Base-by-base conservation (phyloP, 1,284 basidiomycete genomes). In the Testicularia cyperi region DNA sequence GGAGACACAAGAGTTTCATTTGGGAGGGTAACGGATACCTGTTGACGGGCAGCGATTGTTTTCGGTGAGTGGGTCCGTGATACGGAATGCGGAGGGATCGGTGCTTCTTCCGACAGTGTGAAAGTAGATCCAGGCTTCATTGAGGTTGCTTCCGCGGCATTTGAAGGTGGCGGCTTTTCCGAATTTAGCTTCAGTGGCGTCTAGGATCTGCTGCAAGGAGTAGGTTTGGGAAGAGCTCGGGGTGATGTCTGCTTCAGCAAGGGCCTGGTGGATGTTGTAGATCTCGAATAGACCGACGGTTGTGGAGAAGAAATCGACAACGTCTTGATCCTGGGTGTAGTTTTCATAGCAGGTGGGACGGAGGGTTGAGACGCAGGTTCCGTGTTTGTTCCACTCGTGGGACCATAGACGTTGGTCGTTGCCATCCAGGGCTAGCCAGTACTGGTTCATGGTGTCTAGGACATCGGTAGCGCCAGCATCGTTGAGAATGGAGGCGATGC, bases 381-480 rank as follows among this genome's bases (percentile, higher is more conserved):
- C 60, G 35, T 68, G 65, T 25, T 61, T 65, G 41, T 45, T 49
- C 53, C 57, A 64, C 27, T 68, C 65, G 42, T 68, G 62, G 9
- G 25, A 23, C 55, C 56, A 65, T 12, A 68, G 48, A 14, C 47
- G 40, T 5, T 16, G 44, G n/a, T 65, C 48, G 33, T 55, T 48
- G 14, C 62, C 65, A 27, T 54, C 52, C 20, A 65, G 41, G 0
- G 57, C 62, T 0, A 65, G 29, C 65, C 65, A 68, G 53, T 30
- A 65, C 36, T 57, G 49, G 44, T 62, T 68, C 65, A 68, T 68
- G 12, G 39, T 46, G 8, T 57, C 49, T n/a, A 68, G 38, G 1
- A 53, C 40, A 4, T 35, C 27, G 4, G 29, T 38, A 5, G 54
- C 49, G 15, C 32, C 31, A 8, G 51, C 48, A 20, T 46, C 9